Percentiles rank a stretch among this genome's conserved stretches.
phyloP scores from a whole-genome alignment of 768 basidiomycete genomes.

The Clathrus columnatus region DNA sequence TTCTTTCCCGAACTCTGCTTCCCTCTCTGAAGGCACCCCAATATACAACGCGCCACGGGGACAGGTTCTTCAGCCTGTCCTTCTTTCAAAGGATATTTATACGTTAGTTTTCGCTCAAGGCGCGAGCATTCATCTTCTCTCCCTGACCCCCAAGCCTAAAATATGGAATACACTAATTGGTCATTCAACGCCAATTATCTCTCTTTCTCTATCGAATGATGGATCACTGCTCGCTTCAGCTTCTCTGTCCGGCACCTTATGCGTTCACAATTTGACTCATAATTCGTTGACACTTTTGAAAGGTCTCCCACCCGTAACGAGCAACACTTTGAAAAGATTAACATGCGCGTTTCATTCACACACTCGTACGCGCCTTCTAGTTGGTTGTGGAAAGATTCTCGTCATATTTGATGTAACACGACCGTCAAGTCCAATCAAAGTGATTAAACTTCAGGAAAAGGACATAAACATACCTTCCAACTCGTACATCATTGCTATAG shows the following conservation, averaged over 20 bases:
- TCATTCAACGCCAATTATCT: slow-evolving; percentile 42
- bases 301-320: slow-evolving; percentile 34
- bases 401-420: slow-evolving; percentile 51
- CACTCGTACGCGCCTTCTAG: slow-evolving; percentile 41
- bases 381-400: slow-evolving; percentile 44
- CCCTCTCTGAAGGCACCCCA: slow-evolving; percentile 33
- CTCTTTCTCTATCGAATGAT: slow-evolving; percentile 54
- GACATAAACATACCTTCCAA: slow-evolving; percentile 13
- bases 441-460: slow-evolving; percentile 37
- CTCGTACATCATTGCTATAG: slow-evolving; percentile 46
- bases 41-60: slow-evolving; percentile 30
- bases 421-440: slow-evolving; percentile 47
- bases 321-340: slow-evolving; percentile 26
- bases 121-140: slow-evolving; percentile 42
- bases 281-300: slow-evolving; percentile 47
- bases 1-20: slow-evolving; percentile 38
- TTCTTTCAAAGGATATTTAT: slow-evolving; percentile 27
- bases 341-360: slow-evolving; percentile 54
- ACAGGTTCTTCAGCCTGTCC: slow-evolving; percentile 21
- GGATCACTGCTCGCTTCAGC: slow-evolving; percentile 46
- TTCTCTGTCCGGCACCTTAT: slow-evolving; percentile 36
- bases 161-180: slow-evolving; percentile 40
- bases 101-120: slow-evolving; percentile 39
- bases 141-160: slow-evolving; percentile 33
- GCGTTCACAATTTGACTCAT: slow-evolving; percentile 52